Base-by-base conservation (phyloP, 2,329 filamentous ascomycete genomes). In the Penicillium polonicum region DNA sequence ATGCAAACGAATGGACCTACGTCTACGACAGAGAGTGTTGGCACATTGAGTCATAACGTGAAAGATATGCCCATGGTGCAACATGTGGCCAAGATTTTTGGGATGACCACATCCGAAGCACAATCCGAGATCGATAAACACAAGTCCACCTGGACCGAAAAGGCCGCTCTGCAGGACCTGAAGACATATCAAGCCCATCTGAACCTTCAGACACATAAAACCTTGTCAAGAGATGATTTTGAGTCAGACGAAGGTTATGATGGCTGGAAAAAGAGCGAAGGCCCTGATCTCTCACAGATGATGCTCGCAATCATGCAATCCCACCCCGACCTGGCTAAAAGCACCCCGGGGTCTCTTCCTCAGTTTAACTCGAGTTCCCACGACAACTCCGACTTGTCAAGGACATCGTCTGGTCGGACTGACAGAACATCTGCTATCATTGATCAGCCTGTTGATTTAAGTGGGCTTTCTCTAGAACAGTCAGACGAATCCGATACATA, bases 31-130 rank as follows among this genome's bases (percentile, higher is more conserved):
- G 93, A 97, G 73, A 89, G 93, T 23, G 83, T 90, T 56, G 85
- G 92, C 3, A 92, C 93, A 12, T 79, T 95, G 57, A 94, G 87
- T 70, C 91, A 96, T 74, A 91, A 97, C 74, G 88, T 97, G 71
- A 96, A 94, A 76, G 94, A 99, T 72, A 99, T 99, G 94, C 88
- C 88, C 38, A 84, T 97, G 76, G 94, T 96, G 29, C 88, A 94
- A 72, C 85, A 88, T 36, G 92, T 99, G 27, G 90, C 89, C 50
- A 88, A 84, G 67, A 90, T 97, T 62, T 99, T 97, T 75, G 89
- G 89, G 44, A 82, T 93, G 58, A 86, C 87, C 43, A 86, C 89
- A 64, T 86, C 87, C 1, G 87, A 94, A 65, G 88, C 92, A 6
- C 94, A 99, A 76, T 84, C 85, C 43, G 92, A 97, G 68, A 90